A percentile compares a stretch with the other conserved stretches of the same genome.
Evolutionary conservation across 2,329 filamentous ascomycete genomes (phyloP).

Genomic region (Talaromyces sp.): DNA sequence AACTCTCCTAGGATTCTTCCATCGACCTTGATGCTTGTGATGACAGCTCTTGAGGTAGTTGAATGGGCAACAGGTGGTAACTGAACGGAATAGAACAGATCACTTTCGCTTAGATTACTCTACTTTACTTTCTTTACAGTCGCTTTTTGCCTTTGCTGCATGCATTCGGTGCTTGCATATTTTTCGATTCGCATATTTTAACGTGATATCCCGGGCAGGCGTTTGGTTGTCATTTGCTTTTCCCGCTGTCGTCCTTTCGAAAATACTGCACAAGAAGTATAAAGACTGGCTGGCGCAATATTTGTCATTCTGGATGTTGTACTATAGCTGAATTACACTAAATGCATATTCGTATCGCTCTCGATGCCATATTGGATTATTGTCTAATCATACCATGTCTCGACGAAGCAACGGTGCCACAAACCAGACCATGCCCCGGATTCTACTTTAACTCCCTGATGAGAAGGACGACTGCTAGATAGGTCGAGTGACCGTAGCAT

Average conservation of each 20-base stretch:
- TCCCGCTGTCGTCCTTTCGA: not conserved
- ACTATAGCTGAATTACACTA: not conserved
- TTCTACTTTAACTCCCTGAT: too few species aligned
- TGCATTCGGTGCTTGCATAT: not conserved
- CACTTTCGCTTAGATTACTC: not conserved
- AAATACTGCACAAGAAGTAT: not conserved
- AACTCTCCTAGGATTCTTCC: constrained; percentile 70
- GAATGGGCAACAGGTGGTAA: constrained; percentile 65
- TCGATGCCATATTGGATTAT: not conserved
- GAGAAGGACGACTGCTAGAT: too few species aligned
- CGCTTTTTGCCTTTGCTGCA: not conserved
- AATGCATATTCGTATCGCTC: not conserved
- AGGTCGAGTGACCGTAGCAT: too few species aligned
- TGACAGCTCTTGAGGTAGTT: constrained; percentile 86
- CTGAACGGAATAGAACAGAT: constrained; percentile 1
- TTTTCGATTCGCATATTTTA: not conserved
- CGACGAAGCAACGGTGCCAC: too few species aligned
- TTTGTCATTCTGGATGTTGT: not conserved
- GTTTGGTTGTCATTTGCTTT: not conserved
- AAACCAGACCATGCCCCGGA: too few species aligned
- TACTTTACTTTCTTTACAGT: not conserved
- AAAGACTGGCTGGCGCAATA: not conserved
- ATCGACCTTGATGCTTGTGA: constrained; percentile 83
- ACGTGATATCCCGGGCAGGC: constrained; percentile 2
- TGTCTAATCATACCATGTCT: not conserved